Conservation (phyloP, 441 rosid species). For the Pelargonium fulgidum region DNA sequence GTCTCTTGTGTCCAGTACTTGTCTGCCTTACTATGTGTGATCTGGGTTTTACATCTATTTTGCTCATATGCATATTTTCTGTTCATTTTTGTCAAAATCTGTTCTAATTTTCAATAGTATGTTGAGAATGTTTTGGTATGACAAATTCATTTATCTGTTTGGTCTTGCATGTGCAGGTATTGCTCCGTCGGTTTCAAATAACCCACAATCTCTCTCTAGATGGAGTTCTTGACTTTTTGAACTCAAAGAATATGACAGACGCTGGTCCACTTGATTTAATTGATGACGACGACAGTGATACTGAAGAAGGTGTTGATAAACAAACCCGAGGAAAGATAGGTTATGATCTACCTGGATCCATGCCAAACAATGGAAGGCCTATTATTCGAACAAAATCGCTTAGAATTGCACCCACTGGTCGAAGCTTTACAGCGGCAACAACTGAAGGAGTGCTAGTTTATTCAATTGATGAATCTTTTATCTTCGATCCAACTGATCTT, state of each 20-base stretch:
- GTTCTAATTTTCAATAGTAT: no score
- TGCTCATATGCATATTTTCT: not conserved
- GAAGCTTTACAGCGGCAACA: slow-evolving; percentile 85
- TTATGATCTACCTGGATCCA: slow-evolving; percentile 81
- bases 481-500: slow-evolving; percentile 95
- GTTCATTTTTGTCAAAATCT: not conserved
- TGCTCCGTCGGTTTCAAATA: slow-evolving; percentile 77
- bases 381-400: slow-evolving; percentile 68
- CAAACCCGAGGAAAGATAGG: slow-evolving; percentile 69
- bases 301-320: slow-evolving; percentile 75
- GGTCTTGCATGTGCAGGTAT: slow-evolving; percentile 43
- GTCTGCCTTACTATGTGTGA: not conserved
- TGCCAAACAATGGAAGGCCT: slow-evolving; percentile 77
- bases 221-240: slow-evolving; percentile 85
- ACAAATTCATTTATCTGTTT: slow-evolving; percentile 5
- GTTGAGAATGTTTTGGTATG: no score
- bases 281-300: slow-evolving; percentile 74
- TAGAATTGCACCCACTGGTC: slow-evolving; percentile 86
- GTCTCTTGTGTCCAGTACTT: not conserved
- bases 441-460: slow-evolving; percentile 89
- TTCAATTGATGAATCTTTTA: slow-evolving; percentile 82
- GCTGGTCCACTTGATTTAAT: slow-evolving; percentile 92
- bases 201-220: slow-evolving; percentile 79
- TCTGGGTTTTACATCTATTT: not conserved
- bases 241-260: slow-evolving; percentile 92